Evolutionary conservation across 305 asterid genomes (phyloP), one percentile per base, ranked within the genome.

Genomic region (Solanum chacoense): DNA sequence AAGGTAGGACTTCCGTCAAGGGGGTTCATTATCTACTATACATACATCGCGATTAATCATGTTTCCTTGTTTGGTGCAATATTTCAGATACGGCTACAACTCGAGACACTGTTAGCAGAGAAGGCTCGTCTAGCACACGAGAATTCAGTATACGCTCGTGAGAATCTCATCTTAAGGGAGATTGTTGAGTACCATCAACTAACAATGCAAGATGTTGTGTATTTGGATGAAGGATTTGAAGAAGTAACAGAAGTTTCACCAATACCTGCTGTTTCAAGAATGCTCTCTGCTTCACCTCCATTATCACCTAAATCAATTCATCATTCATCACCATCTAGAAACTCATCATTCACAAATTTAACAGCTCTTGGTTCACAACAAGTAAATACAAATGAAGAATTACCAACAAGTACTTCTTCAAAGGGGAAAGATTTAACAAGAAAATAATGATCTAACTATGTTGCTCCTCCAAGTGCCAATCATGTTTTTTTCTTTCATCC

Each of bases 51-150:
- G 59, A 42, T 13, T 14, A 42, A 42, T 42, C 59, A 42, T 42
- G 59, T 42, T 50, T 45, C 73, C 29, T 18, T 18, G 3, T 3
- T 6, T 11, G 18, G 8, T 42, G 55, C 84, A 67, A 40, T 67
- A 28, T 11, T 79, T 69, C 87, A 90, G 91, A 90, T 90, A 90
- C 85, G 91, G 80, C 87, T 90, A 34, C 91, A 90, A 81, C 90
- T 90, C 4, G 91, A 90, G 87, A 90, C 91, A 22, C 86, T 90
- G 24, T 85, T 90, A 78, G 91, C 91, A 5, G 91, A 90, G 91
- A 90, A 90, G 86, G 89, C 90, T 55, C 90, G 91, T 3, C 73
- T 90, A 84, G 91, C 91, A 63, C 88, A 87, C 11, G 91, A 90
- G 84, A 90, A 90, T 42, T 88, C 90, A 12, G 91, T 84, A 16